phyloP scores from a whole-genome alignment of 163 green algal genomes.

The Volvox carteri region DNA sequence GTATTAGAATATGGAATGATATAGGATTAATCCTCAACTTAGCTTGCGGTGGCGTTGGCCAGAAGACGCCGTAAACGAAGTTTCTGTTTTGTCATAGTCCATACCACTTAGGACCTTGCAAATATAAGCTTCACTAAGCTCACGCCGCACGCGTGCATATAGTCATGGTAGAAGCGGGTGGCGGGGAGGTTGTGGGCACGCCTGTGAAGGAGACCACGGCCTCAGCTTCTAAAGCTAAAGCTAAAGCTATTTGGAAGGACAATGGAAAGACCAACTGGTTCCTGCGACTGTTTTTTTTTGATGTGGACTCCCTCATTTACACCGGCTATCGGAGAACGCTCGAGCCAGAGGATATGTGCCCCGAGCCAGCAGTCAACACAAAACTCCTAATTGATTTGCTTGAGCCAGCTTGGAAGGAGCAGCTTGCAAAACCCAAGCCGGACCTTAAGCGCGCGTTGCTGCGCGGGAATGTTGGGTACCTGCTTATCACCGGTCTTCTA shows the following conservation, averaged over 20 bases:
- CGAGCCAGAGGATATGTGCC: conserved; percentile 55
- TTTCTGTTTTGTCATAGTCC: too few relatives aligned
- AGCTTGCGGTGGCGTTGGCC: background rate
- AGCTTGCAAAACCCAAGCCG: conserved; percentile 42
- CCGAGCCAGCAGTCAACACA: conserved; percentile 33
- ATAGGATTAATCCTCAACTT: background rate
- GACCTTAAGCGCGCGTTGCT: conserved; percentile 49
- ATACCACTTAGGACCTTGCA: too few relatives aligned
- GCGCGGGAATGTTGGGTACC: conserved; percentile 34
- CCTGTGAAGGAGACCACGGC: background rate
- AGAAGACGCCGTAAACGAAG: background rate
- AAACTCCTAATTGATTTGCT: conserved; percentile 30
- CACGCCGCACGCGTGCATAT: background rate
- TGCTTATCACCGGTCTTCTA: conserved; percentile 56
- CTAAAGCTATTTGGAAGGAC: background rate
- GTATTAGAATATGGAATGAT: background rate
- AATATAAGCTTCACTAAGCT: too few relatives aligned
- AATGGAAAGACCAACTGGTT: background rate
- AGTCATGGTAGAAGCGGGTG: background rate
- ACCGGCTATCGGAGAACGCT: conserved; percentile 55
- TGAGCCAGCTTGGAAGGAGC: conserved; percentile 53
- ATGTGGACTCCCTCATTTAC: conserved; percentile 19
- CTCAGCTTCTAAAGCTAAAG: background rate
- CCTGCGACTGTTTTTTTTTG: conserved; percentile 15
- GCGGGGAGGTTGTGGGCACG: background rate